Conservation (phyloP, 2,329 filamentous ascomycete species). For the Cladosporium sp. region DNA sequence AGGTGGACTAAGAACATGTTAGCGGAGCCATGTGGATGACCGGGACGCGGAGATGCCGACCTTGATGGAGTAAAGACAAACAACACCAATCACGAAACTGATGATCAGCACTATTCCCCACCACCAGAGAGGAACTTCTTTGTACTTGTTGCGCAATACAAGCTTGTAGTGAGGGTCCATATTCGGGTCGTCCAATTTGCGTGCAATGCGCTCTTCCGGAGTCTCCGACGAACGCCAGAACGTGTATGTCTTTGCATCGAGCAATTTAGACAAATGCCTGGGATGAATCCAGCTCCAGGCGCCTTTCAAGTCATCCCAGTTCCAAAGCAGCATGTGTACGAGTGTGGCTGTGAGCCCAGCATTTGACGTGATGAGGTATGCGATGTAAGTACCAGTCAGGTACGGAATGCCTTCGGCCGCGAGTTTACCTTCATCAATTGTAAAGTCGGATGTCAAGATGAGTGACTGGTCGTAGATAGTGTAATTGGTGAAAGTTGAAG, state of each 20-base stretch:
- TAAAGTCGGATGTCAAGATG: constrained; percentile 44
- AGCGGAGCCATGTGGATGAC: background rate
- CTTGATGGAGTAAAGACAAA: constrained; percentile 33
- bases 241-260: constrained; percentile 27
- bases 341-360: constrained; percentile 52
- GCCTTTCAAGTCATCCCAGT: constrained; percentile 42
- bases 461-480: constrained; percentile 48
- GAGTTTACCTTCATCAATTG: constrained; percentile 43
- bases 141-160: constrained; percentile 36
- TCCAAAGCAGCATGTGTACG: constrained; percentile 43
- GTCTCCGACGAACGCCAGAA: constrained; percentile 35
- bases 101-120: constrained; percentile 30
- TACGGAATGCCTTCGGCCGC: constrained; percentile 45
- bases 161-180: constrained; percentile 40
- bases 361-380: constrained; percentile 49
- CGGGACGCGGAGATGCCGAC: background rate
- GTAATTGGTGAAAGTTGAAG: constrained; percentile 42
- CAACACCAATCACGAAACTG: constrained; percentile 31
- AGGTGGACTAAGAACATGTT: constrained; percentile 14
- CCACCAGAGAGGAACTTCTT: constrained; percentile 39
- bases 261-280: constrained; percentile 29
- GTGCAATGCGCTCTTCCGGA: constrained; percentile 27
- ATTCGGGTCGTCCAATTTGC: constrained; percentile 30
- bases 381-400: constrained; percentile 43
- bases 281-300: constrained; percentile 38